These are phyloP conservation scores for Persicaria tinctoria DNA, from an alignment of 148 eudicot genomes.

Conservation along the genomic window DNA sequence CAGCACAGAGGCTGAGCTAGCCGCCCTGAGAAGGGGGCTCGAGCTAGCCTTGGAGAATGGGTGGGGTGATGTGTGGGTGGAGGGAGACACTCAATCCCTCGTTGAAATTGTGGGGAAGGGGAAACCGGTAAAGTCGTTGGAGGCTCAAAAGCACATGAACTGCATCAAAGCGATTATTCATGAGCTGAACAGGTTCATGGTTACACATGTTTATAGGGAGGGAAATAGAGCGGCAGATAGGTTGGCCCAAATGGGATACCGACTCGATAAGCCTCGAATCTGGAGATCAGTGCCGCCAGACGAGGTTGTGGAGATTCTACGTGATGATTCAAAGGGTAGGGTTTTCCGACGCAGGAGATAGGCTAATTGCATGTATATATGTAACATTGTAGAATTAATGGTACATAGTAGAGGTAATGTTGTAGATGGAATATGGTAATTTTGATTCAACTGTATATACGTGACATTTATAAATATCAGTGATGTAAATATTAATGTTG, in stretches of 20 bases:
- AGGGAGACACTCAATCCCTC: slow-evolving; percentile 70
- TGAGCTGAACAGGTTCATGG: slow-evolving; percentile 33
- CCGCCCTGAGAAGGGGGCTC: slow-evolving; percentile 66
- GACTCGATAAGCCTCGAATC: slow-evolving; percentile 40
- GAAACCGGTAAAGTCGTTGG: slow-evolving; percentile 32
- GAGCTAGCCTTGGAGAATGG: slow-evolving; percentile 61
- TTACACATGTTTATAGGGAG: slow-evolving; percentile 77
- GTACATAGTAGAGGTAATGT: not conserved
- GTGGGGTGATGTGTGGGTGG: slow-evolving; percentile 69
- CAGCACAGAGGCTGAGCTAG: slow-evolving; percentile 65
- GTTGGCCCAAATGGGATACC: slow-evolving; percentile 64
- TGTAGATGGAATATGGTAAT: not conserved
- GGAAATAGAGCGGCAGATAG: slow-evolving; percentile 80
- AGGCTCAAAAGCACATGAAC: slow-evolving; percentile 40
- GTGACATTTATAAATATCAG: not conserved
- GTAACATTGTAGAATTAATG: not conserved
- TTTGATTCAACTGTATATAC: not conserved
- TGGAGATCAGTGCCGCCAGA: slow-evolving; percentile 53
- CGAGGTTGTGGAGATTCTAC: slow-evolving; percentile 47
- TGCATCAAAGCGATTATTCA: slow-evolving; percentile 46
- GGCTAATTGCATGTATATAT: not conserved
- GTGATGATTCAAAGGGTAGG: slow-evolving; percentile 75
- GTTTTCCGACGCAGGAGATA: slow-evolving; percentile 47
- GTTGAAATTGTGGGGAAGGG: slow-evolving; percentile 37
- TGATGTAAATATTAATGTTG: not conserved